Conservation (phyloP, 352 stramenopile species). For the Globisporangium rhizosaccharum region DNA sequence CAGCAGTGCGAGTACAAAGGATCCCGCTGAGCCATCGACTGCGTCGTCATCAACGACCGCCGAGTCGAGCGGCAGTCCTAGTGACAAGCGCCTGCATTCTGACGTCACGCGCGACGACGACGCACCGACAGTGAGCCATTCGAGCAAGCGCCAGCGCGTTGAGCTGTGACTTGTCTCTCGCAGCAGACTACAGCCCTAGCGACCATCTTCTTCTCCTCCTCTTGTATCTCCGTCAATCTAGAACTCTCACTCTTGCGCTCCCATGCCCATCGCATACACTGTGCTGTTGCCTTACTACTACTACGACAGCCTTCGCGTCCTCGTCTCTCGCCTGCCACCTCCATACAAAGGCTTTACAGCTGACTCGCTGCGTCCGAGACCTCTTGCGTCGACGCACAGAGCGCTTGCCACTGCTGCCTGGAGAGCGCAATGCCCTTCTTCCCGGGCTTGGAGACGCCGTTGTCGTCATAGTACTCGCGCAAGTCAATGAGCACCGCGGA, state of each 20-base stretch:
- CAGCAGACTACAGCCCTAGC: background rate
- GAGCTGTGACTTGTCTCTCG: background rate
- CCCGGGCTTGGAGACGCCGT: slow-evolving; percentile 49
- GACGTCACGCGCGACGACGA: too few relatives aligned
- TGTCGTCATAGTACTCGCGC: slow-evolving; percentile 68
- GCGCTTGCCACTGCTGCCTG: slow-evolving; percentile 51
- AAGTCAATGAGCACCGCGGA: slow-evolving; percentile 51
- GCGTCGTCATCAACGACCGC: too few relatives aligned
- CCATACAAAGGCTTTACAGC: slow-evolving; percentile 10
- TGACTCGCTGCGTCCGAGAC: slow-evolving; percentile 26
- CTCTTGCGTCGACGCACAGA: slow-evolving; percentile 27
- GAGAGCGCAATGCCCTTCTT: slow-evolving; percentile 78
- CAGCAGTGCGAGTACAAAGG: too few relatives aligned
- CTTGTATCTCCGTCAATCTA: background rate
- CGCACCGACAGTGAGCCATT: too few relatives aligned
- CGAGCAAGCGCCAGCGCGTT: slow-evolving; percentile 1
- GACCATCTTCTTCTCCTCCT: background rate
- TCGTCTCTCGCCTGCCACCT: background rate
- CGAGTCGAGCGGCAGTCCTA: background rate
- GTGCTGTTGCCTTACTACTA: background rate
- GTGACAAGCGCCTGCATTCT: background rate
- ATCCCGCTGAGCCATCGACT: too few relatives aligned
- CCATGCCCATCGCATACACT: background rate
- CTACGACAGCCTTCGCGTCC: background rate
- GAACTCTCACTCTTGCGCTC: background rate